Evolutionary conservation across 768 basidiomycete genomes (phyloP), one percentile per base, ranked within the genome.

Genomic region (Suillus luteus): DNA sequence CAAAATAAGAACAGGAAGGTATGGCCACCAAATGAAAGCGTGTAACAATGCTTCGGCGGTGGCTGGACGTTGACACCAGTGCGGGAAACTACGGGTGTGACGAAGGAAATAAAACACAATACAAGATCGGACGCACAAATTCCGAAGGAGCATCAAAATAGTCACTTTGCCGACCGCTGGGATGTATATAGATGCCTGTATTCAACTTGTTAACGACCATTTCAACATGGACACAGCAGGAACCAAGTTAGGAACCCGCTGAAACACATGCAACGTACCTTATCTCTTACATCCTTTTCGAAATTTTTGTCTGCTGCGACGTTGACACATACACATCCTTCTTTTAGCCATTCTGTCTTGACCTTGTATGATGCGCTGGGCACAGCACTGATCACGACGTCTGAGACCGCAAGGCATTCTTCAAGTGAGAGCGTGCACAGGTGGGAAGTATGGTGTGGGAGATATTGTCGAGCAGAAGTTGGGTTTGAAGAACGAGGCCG

Each of bases 91-190:
- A 40, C 2, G 22, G 22, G 10, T 41, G 24, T 9, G 40, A 24
- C 55, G 24, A 19, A 58, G 10, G 17, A 40, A 40, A 40, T 27
- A 17, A 14, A 19, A 58, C 15, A 54, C 27, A 33, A 58, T 46
- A 55, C 58, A 24, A 49, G 43, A 24, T 38, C 3, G 58, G 33
- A 80, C 93, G 72, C 73, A 95, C 91, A 99, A 72, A 74, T 99
- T 99, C 55, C 96, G 86, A 71, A 97, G 84, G n/a, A 99, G 83
- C 93, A 99, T 96, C 72, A 96, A 80, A 68, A 98, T 97, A 1
- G 97, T 99, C 63, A 97, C 92, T 78, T 96, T 97, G 22, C 97
- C 97, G n/a, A 99, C 94, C 6, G 93, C 90, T 10, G 96, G 95
- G 66, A 99, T 83, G 75, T 98, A 98, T 64, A 99, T 81, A 15